These are phyloP conservation scores for Phoma herbarum DNA, from an alignment of 2,329 filamentous ascomycete genomes.

Conservation along the genomic window DNA sequence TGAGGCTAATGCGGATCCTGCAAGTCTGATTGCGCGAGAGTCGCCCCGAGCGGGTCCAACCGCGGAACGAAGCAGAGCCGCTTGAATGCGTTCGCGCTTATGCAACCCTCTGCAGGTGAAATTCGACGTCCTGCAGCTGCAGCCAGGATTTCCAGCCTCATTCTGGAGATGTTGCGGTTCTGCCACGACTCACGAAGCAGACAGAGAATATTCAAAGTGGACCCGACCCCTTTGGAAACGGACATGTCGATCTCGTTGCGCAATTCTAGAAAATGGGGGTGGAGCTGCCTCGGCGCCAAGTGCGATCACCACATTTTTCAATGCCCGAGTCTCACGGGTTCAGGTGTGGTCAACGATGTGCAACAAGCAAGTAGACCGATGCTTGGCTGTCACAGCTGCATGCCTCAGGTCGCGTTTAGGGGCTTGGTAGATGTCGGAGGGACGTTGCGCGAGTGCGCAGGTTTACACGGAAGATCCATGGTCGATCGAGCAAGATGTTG, in stretches of 20 bases:
- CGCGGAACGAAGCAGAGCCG: slow-evolving; percentile 22
- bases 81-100: slow-evolving; percentile 22
- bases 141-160: slow-evolving; percentile 20
- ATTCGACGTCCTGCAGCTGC: slow-evolving; percentile 20
- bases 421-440: slow-evolving; percentile 1
- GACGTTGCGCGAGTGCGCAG: slow-evolving; percentile 1
- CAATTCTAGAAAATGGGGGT: slow-evolving; percentile 21
- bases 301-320: slow-evolving; percentile 23
- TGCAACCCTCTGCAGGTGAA: slow-evolving; percentile 13
- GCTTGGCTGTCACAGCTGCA: slow-evolving; percentile 20
- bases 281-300: slow-evolving; percentile 24
- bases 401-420: slow-evolving; percentile 11
- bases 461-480: slow-evolving; percentile 2
- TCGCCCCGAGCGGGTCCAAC: slow-evolving; percentile 19
- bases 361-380: slow-evolving; percentile 12
- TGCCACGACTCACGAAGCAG: slow-evolving; percentile 17
- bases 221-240: slow-evolving; percentile 15
- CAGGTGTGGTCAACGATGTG: slow-evolving; percentile 8
- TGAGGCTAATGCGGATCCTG: slow-evolving; percentile 8
- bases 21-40: slow-evolving; percentile 16
- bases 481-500: slow-evolving; percentile 5
- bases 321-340: slow-evolving; percentile 15
- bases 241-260: slow-evolving; percentile 21
- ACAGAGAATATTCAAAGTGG: slow-evolving; percentile 17
- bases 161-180: slow-evolving; percentile 14